These are phyloP conservation scores for Lichtheimia ornata DNA, from an alignment of 371 early-diverging fungal species.

Conservation along the genomic window DNA sequence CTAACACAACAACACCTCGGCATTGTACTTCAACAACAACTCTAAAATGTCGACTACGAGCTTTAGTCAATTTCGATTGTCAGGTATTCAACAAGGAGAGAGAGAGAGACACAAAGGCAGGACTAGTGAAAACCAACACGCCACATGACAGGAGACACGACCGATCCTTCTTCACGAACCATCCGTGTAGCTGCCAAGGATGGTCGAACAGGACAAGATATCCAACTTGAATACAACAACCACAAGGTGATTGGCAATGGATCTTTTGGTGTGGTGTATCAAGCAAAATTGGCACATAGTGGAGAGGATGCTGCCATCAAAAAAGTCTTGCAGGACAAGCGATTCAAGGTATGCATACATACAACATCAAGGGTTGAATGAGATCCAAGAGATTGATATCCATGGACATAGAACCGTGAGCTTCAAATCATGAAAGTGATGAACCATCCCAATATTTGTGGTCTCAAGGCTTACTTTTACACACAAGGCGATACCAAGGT, in stretches of 20 bases:
- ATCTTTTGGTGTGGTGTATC: slow-evolving; percentile 95
- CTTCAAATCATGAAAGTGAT: slow-evolving; percentile 94
- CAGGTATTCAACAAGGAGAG: slow-evolving; percentile 3
- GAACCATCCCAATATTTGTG: slow-evolving; percentile 87
- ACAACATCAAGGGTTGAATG: neutral
- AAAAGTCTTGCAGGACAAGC: slow-evolving; percentile 93
- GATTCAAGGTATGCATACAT: slow-evolving; percentile 83
- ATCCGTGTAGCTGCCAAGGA: slow-evolving; percentile 68
- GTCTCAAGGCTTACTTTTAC: slow-evolving; percentile 87
- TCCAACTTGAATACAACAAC: slow-evolving; percentile 85
- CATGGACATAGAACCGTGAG: slow-evolving; percentile 86
- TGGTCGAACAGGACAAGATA: slow-evolving; percentile 79
- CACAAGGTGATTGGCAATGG: slow-evolving; percentile 92
- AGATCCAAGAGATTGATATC: neutral
- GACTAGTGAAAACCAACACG: neutral
- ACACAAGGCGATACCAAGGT: slow-evolving; percentile 77
- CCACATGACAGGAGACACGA: slow-evolving; percentile 11
- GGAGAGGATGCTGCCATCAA: slow-evolving; percentile 89
- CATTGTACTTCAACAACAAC: neutral
- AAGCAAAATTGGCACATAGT: slow-evolving; percentile 78
- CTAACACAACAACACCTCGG: neutral
- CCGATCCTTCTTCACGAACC: slow-evolving; percentile 8
- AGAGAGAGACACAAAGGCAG: no score
- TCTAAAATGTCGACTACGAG: slow-evolving; percentile 15
- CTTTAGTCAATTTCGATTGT: slow-evolving; percentile 17